A percentile compares a stretch with the other conserved stretches of the same genome.
These are phyloP conservation scores for Tylopilus felleus DNA, from an alignment of 768 basidiomycete genomes.

Conservation along the genomic window DNA sequence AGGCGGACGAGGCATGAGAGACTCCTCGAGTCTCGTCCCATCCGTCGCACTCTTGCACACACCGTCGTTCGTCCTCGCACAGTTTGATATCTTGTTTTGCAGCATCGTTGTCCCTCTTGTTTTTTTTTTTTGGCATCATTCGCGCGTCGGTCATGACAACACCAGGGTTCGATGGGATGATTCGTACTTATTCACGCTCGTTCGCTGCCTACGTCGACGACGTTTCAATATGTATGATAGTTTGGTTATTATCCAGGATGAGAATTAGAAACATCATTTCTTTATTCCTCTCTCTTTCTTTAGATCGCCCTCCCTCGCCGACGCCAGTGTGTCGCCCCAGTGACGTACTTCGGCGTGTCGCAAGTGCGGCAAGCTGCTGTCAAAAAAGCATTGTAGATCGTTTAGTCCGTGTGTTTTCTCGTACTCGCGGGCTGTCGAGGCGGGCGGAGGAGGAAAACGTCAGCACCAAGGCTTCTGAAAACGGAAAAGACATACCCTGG, in stretches of 20 bases:
- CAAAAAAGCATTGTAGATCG: slow-evolving; percentile 73
- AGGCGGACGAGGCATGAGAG: slow-evolving; percentile 1
- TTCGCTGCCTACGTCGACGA: neutral
- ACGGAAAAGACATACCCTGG: slow-evolving; percentile 50
- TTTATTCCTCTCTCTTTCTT: too few relatives aligned
- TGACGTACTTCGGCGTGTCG: slow-evolving; percentile 66
- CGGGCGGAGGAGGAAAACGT: neutral
- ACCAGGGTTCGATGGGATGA: neutral
- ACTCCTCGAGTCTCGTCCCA: neutral
- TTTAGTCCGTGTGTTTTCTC: slow-evolving; percentile 45
- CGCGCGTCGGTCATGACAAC: neutral
- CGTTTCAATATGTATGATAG: too few relatives aligned
- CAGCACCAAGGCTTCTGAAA: neutral
- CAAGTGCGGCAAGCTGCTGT: slow-evolving; percentile 71
- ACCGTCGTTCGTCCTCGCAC: too few relatives aligned
- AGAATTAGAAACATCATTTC: too few relatives aligned
- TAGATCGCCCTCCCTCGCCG: slow-evolving; percentile 8
- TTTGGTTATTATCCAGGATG: too few relatives aligned
- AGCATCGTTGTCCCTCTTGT: too few relatives aligned
- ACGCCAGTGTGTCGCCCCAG: slow-evolving; percentile 56
- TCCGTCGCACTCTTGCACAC: too few relatives aligned
- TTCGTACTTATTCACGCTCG: neutral
- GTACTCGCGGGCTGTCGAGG: slow-evolving; percentile 66
- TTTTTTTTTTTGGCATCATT: neutral
- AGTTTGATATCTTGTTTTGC: too few relatives aligned